Evolutionary conservation across 139 green algal species (phyloP), one percentile per base, ranked within the genome.

Genomic region (Chlamydomonas incerta): DNA sequence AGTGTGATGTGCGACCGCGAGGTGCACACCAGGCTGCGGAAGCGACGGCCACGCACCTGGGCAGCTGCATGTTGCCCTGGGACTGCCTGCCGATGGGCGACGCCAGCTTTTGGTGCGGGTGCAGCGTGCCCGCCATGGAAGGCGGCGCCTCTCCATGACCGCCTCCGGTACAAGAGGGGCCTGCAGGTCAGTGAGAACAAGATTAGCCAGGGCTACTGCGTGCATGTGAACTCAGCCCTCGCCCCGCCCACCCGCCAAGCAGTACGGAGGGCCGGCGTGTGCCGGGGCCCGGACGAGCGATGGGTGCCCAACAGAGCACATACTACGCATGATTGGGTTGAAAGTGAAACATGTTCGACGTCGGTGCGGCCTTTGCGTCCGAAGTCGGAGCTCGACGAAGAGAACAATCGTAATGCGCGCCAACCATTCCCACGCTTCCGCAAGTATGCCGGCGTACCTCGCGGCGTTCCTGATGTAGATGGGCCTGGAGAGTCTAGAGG

Each of bases 111-210:
- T 28, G 73, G 52, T 67, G 33, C 14, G 67, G n/a, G 17, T 71
- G 65, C 65, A 23, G 33, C 1, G 13, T 21, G 21, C 74, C 74
- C 10, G 18, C 31, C 1, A 31, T 23, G 6, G 74, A 72, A 0
- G 75, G 75, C 5, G 62, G 75, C 28, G 75, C 75, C 41, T 83
- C 75, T 3, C 75, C 75, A 28, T 83, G 75, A 1, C 75, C 75
- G 14, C 75, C 75, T 29, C 75, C 75, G 1, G 75, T 83, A 26
- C 60, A 73, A 13, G 37, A 73, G 18, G 75, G 62, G 35, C 75
- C 75, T 83, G 31, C 18, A 13, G 18, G 31, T 31, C 24, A 60
- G 69, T 0, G 63, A n/a, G n/a, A n/a, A n/a, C n/a, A n/a, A n/a
- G n/a, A n/a, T n/a, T n/a, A n/a, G n/a, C n/a, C n/a, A n/a, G n/a